phyloP scores from a whole-genome alignment of 2,329 filamentous ascomycete genomes.

The Pyrenochaeta sp. region DNA sequence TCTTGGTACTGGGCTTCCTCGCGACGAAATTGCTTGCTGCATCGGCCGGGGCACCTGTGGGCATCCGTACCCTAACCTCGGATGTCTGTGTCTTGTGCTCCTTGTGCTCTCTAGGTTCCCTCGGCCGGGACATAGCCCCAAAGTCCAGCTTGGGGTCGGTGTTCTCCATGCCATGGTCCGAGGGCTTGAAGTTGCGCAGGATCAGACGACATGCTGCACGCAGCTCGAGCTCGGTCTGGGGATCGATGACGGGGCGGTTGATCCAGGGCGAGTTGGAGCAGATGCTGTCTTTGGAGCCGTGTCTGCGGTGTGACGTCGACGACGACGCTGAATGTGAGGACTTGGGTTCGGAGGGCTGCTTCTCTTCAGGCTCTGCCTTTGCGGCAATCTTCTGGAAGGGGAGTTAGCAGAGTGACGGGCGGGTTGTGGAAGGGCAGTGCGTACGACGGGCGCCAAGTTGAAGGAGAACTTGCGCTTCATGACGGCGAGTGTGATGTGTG shows the following conservation, averaged over 20 bases:
- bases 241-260: conserved; percentile 52
- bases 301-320: conserved; percentile 27
- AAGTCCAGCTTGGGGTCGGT: conserved; percentile 48
- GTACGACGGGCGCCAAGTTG: conserved; percentile 51
- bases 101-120: conserved; percentile 14
- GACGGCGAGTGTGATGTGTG: conserved; percentile 8
- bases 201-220: conserved; percentile 56
- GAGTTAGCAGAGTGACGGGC: conserved; percentile 4
- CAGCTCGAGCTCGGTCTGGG: conserved; percentile 53
- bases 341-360: conserved; percentile 36
- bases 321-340: conserved; percentile 12
- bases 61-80: conserved; percentile 34
- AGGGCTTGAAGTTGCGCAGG: conserved; percentile 51
- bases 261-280: conserved; percentile 52
- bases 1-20: conserved; percentile 31
- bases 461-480: conserved; percentile 57
- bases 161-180: conserved; percentile 46
- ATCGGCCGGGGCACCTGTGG: conserved; percentile 41
- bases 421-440: conserved; percentile 18
- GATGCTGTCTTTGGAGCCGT: conserved; percentile 40
- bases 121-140: conserved; percentile 27
- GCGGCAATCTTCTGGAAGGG: conserved; percentile 41
- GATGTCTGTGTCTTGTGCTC: conserved; percentile 25
- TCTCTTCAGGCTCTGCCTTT: conserved; percentile 39
- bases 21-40: conserved; percentile 34